Evolutionary conservation across 805 yeast genomes (phyloP), one percentile per base, ranked within the genome.

Genomic region (Metschnikowia borealis): DNA sequence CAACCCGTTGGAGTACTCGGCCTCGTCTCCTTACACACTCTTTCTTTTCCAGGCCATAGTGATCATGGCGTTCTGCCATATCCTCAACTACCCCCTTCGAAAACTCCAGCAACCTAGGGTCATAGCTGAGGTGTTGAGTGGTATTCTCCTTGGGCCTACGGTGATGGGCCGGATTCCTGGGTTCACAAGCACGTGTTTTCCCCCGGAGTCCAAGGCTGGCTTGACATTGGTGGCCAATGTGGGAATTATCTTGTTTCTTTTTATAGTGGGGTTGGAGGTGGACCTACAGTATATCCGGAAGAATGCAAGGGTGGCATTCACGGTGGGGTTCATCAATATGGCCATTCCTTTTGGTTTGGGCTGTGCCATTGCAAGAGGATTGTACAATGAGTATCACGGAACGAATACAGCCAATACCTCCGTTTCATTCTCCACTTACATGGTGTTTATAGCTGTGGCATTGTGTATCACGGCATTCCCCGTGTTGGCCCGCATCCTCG

Each of bases 401-500:
- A 69, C 13, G 11, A 26, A 26, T 26, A 8, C 52, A 23, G 43
- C 53, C 21, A 26, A 36, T 23, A 66, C 68, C 5, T 62, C 64
- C 4, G 72, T 83, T 34, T 72, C 81, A 48, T 87, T 86, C 62
- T 83, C 91, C 13, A 85, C 89, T 0, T 87, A 77, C 58, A 82
- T 84, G 85, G 87, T 87, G 10, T 87, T 87, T 58, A 83, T 87
- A 46, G 91, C 92, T 2, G 89, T 85, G 11, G 92, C 96, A 2
- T 77, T 87, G 75, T 82, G 92, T 54, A 85, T 87, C 56, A 87
- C 96, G 3, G 96, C 96, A 0, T 84, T 87, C 65, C 96, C 96
- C 0, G 96, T 87, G 2, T 68, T 87, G 54, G 92, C 88, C 1
- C 80, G 95, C 62, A 87, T 87, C 26, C 68, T 87, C 55, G 83